Evolutionary conservation across 495 filamentous ascomycete genomes (phyloP), one percentile per base, ranked within the genome.

Genomic region (Niebla homalea): DNA sequence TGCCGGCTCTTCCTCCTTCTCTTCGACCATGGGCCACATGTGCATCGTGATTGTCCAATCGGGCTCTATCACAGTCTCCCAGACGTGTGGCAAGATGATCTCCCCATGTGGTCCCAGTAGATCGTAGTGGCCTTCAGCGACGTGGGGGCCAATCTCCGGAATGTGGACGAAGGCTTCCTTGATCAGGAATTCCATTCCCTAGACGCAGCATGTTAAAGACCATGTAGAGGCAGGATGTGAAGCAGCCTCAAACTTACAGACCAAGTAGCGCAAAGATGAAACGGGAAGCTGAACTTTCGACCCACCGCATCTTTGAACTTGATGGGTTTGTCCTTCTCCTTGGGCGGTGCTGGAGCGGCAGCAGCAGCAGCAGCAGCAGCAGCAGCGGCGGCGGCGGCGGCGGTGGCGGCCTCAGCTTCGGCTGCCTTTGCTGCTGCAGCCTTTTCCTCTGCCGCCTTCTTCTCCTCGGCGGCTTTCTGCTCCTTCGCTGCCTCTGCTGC

Each of bases 21-120:
- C 72, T 55, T 81, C 80, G 4, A 76, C 78, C 72, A 94, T 84
- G 5, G 90, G 89, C 89, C 89, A 96, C 87, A 95, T 92, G 55
- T 93, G 85, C 90, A 95, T 95, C 3, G 81, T 89, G 58, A 96
- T 83, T 36, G 76, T 72, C 87, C 86, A 94, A 62, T 89, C 87
- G 5, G 87, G 87, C 64, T 92, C 77, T 40, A 94, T 68, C 42
- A 88, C 80, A 47, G 78, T 86, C 51, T 92, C 87, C 87, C 87
- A 94, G 7, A 92, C 79, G 52, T 85, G 78, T 6, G 86, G 87
- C 19, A 94, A 79, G 55, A 94, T 87, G 57, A 94, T 92, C 56
- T 90, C 85, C 49, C 83, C 84, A 60, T 90, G 81, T 2, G 86
- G 86, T 1, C 84, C 85, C 16, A 87, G 74, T 37, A 94, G 69